Evolutionary conservation across 495 filamentous ascomycete genomes (phyloP).

Genomic region (Hyaloscypha hepaticicola): DNA sequence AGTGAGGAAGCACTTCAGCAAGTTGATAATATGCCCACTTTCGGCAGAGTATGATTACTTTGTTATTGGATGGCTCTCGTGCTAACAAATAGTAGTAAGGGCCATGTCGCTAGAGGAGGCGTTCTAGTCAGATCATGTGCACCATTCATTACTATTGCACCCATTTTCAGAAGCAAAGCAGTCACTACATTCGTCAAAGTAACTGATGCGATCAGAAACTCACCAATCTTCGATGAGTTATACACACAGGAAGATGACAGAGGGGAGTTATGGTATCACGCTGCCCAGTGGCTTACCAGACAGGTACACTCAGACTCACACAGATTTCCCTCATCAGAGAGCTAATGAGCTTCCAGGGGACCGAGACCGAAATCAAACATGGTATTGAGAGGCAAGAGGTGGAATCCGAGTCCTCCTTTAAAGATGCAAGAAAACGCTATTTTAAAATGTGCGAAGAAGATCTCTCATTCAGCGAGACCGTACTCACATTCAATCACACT

Average conservation of each 20-base stretch:
- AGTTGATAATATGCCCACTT: neutral
- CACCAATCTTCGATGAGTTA: neutral
- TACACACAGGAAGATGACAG: neutral
- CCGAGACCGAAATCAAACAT: neutral
- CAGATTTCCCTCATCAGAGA: neutral
- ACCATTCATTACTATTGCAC: conserved; percentile 2
- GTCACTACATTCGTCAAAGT: conserved; percentile 5
- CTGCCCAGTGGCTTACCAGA: conserved; percentile 1
- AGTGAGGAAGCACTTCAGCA: neutral
- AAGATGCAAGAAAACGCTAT: neutral
- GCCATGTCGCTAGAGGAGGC: conserved; percentile 6
- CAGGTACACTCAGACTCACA: neutral
- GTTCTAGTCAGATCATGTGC: conserved; percentile 3
- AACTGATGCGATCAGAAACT: neutral
- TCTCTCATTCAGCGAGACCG: conserved; percentile 1
- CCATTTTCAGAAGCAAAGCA: conserved; percentile 11
- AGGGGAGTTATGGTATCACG: neutral
- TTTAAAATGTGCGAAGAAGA: neutral
- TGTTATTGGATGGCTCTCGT: neutral
- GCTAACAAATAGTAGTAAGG: conserved; percentile 5
- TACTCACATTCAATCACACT: conserved; percentile 1
- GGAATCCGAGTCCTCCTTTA: conserved; percentile 1
- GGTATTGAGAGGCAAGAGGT: neutral
- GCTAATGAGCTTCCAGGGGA: neutral
- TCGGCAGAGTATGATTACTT: neutral